phyloP scores from a whole-genome alignment of 2,329 filamentous ascomycete genomes.

The Fusarium buharicum region DNA sequence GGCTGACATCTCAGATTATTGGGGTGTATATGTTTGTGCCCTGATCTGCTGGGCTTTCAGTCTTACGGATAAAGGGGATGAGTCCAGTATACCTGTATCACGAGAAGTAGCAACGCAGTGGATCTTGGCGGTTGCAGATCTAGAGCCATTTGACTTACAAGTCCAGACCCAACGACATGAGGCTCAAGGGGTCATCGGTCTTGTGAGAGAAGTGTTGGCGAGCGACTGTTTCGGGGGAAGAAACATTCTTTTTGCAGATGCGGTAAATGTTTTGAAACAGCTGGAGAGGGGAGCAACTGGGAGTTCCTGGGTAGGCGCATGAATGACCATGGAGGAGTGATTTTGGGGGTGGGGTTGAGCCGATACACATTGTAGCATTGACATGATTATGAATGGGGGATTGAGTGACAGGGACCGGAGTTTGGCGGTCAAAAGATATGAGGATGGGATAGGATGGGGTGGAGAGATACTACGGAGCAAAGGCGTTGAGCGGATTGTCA shows the following conservation, averaged over 20 bases:
- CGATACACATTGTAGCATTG: slow-evolving; percentile 12
- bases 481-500: slow-evolving; percentile 3
- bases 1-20: slow-evolving; percentile 61
- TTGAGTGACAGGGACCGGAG: slow-evolving; percentile 17
- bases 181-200: slow-evolving; percentile 58
- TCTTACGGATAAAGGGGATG: slow-evolving; percentile 45
- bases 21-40: slow-evolving; percentile 66
- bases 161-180: slow-evolving; percentile 54
- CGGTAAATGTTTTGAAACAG: slow-evolving; percentile 62
- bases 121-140: slow-evolving; percentile 55
- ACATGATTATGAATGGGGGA: slow-evolving; percentile 11
- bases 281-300: slow-evolving; percentile 58
- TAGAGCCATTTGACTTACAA: slow-evolving; percentile 54
- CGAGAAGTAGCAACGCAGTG: slow-evolving; percentile 49
- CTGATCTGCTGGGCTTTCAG: slow-evolving; percentile 70
- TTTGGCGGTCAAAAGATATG: slow-evolving; percentile 23
- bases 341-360: slow-evolving; percentile 5
- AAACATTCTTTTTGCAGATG: slow-evolving; percentile 64
- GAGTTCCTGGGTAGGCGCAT: slow-evolving; percentile 38
- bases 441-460: neutral
- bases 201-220: slow-evolving; percentile 60
- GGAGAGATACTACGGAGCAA: neutral
- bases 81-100: slow-evolving; percentile 34
- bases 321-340: slow-evolving; percentile 5
- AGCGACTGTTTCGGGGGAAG: slow-evolving; percentile 60